phyloP scores from a whole-genome alignment of 805 yeast species.

The Candida morakotiae region DNA sequence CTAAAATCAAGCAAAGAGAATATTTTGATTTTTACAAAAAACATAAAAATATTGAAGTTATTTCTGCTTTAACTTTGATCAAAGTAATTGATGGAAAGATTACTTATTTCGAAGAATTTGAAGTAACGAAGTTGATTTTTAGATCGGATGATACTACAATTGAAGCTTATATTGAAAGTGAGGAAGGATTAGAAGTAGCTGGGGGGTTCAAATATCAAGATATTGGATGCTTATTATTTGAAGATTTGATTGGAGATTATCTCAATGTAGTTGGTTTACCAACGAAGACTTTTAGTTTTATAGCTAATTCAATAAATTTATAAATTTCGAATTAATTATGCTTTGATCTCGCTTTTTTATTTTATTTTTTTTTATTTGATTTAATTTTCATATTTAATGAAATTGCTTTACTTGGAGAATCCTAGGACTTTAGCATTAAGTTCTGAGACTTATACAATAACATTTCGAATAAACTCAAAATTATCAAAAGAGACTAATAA shows the following conservation, averaged over 20 bases:
- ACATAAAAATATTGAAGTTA: slow-evolving; percentile 22
- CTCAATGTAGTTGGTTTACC: slow-evolving; percentile 90
- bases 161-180: slow-evolving; percentile 56
- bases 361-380: background rate
- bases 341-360: no score
- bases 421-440: slow-evolving; percentile 28
- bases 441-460: slow-evolving; percentile 27
- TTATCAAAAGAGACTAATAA: slow-evolving; percentile 12
- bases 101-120: slow-evolving; percentile 14
- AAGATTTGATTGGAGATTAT: slow-evolving; percentile 70
- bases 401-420: slow-evolving; percentile 25
- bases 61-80: slow-evolving; percentile 30
- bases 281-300: slow-evolving; percentile 46
- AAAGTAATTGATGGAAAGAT: slow-evolving; percentile 8
- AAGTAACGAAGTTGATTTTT: slow-evolving; percentile 45
- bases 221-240: slow-evolving; percentile 60
- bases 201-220: slow-evolving; percentile 92
- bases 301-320: slow-evolving; percentile 20
- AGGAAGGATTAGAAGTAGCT: slow-evolving; percentile 79
- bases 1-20: slow-evolving; percentile 21
- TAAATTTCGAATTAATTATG: no score
- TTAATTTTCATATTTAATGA: slow-evolving; percentile 16
- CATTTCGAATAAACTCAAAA: slow-evolving; percentile 15
- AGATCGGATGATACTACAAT: slow-evolving; percentile 48
- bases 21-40: slow-evolving; percentile 25